Evolutionary conservation across 2,329 filamentous ascomycete genomes (phyloP), one percentile per base, ranked within the genome.

Genomic region (Colletotrichum nymphaeae): DNA sequence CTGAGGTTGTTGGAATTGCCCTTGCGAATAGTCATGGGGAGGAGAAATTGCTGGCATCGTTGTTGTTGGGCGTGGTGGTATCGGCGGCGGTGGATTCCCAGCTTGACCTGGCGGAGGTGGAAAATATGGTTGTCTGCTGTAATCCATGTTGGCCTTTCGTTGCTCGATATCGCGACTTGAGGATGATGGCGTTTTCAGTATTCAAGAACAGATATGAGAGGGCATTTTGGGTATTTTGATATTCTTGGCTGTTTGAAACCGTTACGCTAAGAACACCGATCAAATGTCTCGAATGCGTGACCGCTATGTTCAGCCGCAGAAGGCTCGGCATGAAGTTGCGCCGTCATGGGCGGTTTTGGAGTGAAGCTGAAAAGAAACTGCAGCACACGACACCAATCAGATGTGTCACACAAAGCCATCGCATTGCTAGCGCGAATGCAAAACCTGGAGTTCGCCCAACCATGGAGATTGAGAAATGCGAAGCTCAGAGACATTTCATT

Each of bases 21-120:
- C 30, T 14, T 53, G 24, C 4, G 9, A 19, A 22, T 53, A 32
- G 11, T 26, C 66, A 24, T 52, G 7, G n/a, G 57, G 6, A 22
- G 37, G 14, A 32, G 8, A 22, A 42, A 24, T 9, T 12, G 37
- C 26, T 14, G 14, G 5, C 12, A 24, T 28, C 2, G 22, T 46
- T 4, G 66, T 24, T 42, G 19, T 16, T 6, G 37, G 12, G 9
- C 58, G 64, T 4, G 37, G 64, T 16, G 69, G 64, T 9, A 68
- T 58, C 14, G 69, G 65, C 28, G 65, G 69, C 19, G 65, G 58
- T 24, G 58, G 30, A n/a, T 58, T 35, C 16, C 37, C 69, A 19
- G 22, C 6, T n/a, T 63, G 69, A 1, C 58, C 69, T 5, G 69
- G 65, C 24, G 69, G 65, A 19, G 65, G 69, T 6, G 69, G 69